Evolutionary conservation across 768 basidiomycete species (phyloP).

Genomic region (Auriscalpium vulgare): DNA sequence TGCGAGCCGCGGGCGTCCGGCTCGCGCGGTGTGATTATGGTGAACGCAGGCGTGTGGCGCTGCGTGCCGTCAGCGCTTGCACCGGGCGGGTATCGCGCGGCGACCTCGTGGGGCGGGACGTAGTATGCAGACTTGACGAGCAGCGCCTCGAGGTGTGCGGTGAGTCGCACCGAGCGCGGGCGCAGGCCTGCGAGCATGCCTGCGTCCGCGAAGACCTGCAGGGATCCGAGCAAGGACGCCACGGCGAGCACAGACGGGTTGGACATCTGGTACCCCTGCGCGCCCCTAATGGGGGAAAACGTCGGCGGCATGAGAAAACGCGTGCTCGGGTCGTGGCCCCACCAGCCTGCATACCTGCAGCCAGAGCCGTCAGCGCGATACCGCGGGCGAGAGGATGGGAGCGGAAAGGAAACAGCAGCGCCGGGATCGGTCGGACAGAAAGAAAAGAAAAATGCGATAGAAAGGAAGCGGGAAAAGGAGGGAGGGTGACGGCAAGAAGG

Average conservation of each 20-base stretch:
- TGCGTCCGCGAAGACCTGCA: conserved; percentile 70
- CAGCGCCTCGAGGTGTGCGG: conserved; percentile 58
- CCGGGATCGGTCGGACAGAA: neutral
- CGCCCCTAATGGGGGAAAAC: conserved; percentile 82
- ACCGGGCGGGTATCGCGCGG: conserved; percentile 21
- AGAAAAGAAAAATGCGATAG: neutral
- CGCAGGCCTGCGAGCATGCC: conserved; percentile 69
- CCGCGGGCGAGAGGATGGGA: neutral
- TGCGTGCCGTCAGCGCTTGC: conserved; percentile 4
- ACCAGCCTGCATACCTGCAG: conserved; percentile 88
- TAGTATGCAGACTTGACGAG: conserved; percentile 59
- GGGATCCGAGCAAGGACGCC: conserved; percentile 74
- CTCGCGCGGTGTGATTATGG: conserved; percentile 83
- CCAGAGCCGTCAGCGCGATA: neutral
- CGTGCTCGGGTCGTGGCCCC: conserved; percentile 85
- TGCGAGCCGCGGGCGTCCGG: conserved; percentile 73
- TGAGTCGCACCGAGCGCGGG: conserved; percentile 62
- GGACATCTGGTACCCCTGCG: conserved; percentile 93
- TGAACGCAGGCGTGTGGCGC: conserved; percentile 45
- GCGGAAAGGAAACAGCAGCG: conserved; percentile 5
- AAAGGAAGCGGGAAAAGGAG: conserved; percentile 1
- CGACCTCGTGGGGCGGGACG: conserved; percentile 33
- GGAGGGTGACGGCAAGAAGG: neutral
- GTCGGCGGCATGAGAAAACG: conserved; percentile 84
- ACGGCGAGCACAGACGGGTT: conserved; percentile 82